These are phyloP conservation scores for Lecanicillium sp. DNA, from an alignment of 2,329 filamentous ascomycete species.

Conservation along the genomic window DNA sequence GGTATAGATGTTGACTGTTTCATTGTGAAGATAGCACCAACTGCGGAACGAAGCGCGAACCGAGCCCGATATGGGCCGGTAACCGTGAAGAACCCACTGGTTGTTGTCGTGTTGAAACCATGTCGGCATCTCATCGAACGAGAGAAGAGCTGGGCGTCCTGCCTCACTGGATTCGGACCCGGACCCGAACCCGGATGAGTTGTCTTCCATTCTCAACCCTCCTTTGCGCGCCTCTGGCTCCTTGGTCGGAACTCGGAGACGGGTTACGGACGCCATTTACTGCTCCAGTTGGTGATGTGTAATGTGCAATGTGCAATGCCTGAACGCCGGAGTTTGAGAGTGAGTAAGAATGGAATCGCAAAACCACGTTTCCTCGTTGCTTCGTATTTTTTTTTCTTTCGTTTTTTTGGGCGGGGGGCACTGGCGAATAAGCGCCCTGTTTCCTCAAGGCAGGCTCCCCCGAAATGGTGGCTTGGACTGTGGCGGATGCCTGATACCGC, in stretches of 20 bases:
- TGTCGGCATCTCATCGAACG: conserved; percentile 19
- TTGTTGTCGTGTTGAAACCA: conserved; percentile 19
- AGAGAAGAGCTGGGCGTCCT: conserved; percentile 19
- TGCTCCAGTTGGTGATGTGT: conserved; percentile 10
- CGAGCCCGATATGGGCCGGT: conserved; percentile 37
- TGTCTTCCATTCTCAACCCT: conserved; percentile 16
- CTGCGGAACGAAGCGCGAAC: conserved; percentile 30
- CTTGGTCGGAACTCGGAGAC: conserved; percentile 15
- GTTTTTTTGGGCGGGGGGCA: neutral
- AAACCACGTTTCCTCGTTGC: neutral
- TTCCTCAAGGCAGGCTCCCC: too few species aligned
- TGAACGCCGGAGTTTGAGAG: conserved; percentile 11
- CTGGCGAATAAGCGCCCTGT: neutral
- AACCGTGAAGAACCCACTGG: conserved; percentile 22
- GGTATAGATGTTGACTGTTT: conserved; percentile 28
- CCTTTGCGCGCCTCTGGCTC: conserved; percentile 15
- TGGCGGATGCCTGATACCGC: neutral
- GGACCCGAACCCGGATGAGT: conserved; percentile 10
- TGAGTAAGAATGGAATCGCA: conserved; percentile 5
- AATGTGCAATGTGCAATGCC: conserved; percentile 11
- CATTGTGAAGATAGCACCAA: conserved; percentile 32
- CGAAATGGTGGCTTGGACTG: neutral
- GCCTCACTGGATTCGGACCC: conserved; percentile 14
- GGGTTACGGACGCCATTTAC: conserved; percentile 15
- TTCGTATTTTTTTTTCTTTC: neutral